Evolutionary conservation across 1,284 basidiomycete genomes (phyloP).

Genomic region (Austroboletus novae-zelandiae): DNA sequence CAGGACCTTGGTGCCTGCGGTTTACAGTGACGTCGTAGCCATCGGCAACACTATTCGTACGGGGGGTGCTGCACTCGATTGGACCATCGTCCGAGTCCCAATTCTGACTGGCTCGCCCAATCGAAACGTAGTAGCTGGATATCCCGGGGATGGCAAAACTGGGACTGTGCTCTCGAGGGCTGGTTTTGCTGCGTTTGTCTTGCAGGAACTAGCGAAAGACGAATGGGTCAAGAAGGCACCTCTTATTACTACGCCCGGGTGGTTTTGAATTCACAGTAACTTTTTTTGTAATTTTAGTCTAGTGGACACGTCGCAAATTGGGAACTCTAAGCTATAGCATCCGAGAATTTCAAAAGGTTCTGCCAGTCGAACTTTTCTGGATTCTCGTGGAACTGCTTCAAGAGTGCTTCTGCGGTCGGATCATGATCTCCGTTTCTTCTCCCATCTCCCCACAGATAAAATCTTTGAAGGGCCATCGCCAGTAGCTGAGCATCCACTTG

Average conservation of each 20-base stretch:
- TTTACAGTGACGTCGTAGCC: slow-evolving; percentile 48
- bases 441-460: slow-evolving; percentile 68
- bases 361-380: slow-evolving; percentile 76
- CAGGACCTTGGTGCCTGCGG: slow-evolving; percentile 35
- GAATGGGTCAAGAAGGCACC: slow-evolving; percentile 42
- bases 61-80: slow-evolving; percentile 49
- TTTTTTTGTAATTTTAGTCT: too few relatives aligned
- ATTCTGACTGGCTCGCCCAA: slow-evolving; percentile 48
- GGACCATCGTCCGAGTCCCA: slow-evolving; percentile 68
- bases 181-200: slow-evolving; percentile 58
- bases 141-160: slow-evolving; percentile 60
- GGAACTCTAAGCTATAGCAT: slow-evolving; percentile 16
- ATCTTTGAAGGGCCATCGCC: slow-evolving; percentile 75
- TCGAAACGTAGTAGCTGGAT: slow-evolving; percentile 52
- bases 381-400: slow-evolving; percentile 70
- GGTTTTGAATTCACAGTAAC: neutral
- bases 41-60: slow-evolving; percentile 54
- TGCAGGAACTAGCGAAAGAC: slow-evolving; percentile 51
- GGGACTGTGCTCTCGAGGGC: slow-evolving; percentile 46
- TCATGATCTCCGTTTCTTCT: slow-evolving; percentile 18
- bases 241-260: slow-evolving; percentile 14
- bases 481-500: slow-evolving; percentile 84
- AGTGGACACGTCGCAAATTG: neutral
- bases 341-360: slow-evolving; percentile 55
- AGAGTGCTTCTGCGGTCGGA: slow-evolving; percentile 43